phyloP scores from a whole-genome alignment of 1,284 basidiomycete species.

The Ganoderma resinaceum region DNA sequence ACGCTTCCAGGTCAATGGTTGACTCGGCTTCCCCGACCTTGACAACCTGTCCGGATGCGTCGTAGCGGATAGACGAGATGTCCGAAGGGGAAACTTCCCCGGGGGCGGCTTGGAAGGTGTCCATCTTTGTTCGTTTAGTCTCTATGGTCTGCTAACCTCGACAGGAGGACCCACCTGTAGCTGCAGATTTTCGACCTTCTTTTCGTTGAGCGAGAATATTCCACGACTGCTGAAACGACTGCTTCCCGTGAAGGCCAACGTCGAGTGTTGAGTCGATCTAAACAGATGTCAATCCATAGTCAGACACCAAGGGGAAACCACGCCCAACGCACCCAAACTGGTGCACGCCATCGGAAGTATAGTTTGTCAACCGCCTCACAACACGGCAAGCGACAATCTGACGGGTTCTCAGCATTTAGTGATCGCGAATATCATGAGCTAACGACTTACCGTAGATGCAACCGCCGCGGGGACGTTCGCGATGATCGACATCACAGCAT shows the following conservation, averaged over 20 bases:
- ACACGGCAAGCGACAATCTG: slow-evolving; percentile 77
- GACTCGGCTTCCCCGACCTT: slow-evolving; percentile 40
- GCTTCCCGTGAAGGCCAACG: slow-evolving; percentile 44
- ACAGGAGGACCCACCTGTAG: slow-evolving; percentile 50
- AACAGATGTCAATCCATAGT: not conserved
- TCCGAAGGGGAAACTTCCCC: slow-evolving; percentile 42
- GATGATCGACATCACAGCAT: slow-evolving; percentile 78
- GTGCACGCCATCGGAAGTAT: slow-evolving; percentile 54
- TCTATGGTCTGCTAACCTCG: not conserved
- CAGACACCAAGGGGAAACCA: slow-evolving; percentile 21
- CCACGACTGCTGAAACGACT: slow-evolving; percentile 35
- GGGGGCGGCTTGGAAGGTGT: slow-evolving; percentile 55
- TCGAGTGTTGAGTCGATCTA: slow-evolving; percentile 45
- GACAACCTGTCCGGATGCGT: slow-evolving; percentile 55
- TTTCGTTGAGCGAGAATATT: slow-evolving; percentile 42
- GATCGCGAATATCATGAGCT: not conserved
- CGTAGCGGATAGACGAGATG: slow-evolving; percentile 52
- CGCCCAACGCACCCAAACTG: slow-evolving; percentile 53
- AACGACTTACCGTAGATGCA: slow-evolving; percentile 60
- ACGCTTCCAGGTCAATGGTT: slow-evolving; percentile 62
- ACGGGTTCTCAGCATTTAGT: not conserved
- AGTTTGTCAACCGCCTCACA: slow-evolving; percentile 71
- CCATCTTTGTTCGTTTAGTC: slow-evolving; percentile 49
- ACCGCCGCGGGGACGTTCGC: slow-evolving; percentile 78
- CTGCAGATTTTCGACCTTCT: slow-evolving; percentile 50